Conservation (phyloP, 805 yeast species). For the Metschnikowia picachoensis region DNA sequence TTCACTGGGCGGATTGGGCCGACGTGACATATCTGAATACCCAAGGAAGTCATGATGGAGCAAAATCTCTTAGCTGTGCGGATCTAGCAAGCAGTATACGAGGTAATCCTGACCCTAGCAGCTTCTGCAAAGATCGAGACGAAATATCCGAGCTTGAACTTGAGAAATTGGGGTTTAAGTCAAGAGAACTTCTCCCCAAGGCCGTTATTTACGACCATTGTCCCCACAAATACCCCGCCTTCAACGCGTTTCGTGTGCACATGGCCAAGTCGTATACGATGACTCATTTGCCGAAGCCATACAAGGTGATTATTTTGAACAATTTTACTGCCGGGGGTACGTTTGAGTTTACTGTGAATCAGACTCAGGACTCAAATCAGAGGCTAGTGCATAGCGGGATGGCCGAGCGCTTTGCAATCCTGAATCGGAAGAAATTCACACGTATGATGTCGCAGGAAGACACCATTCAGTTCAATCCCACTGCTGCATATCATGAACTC, state of each 20-base stretch:
- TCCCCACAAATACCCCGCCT: conserved; percentile 10
- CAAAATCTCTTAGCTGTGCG: conserved; percentile 20
- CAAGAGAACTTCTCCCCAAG: conserved; percentile 27
- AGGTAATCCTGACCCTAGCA: conserved; percentile 18
- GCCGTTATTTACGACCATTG: conserved; percentile 19
- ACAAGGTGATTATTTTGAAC: conserved; percentile 26
- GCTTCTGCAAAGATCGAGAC: conserved; percentile 21
- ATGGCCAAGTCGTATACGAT: conserved; percentile 23
- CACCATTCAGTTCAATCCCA: conserved; percentile 9
- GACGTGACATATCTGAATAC: conserved; percentile 37
- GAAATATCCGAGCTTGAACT: conserved; percentile 19
- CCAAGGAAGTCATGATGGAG: conserved; percentile 16
- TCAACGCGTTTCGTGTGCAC: conserved; percentile 17
- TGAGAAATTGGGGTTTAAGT: conserved; percentile 20
- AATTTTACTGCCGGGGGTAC: conserved; percentile 25
- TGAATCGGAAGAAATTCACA: neutral
- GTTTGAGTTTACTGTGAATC: conserved; percentile 24
- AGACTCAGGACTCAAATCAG: conserved; percentile 13
- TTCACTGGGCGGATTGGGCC: conserved; percentile 57
- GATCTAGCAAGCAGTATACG: conserved; percentile 22
- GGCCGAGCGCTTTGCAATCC: conserved; percentile 8
- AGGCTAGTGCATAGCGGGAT: conserved; percentile 15
- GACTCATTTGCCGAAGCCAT: conserved; percentile 22
- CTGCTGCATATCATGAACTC: conserved; percentile 26
- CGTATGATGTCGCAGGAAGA: conserved; percentile 2